Evolutionary conservation across 805 yeast genomes (phyloP), one percentile per base, ranked within the genome.

Genomic region (Torulaspora gathmanii): DNA sequence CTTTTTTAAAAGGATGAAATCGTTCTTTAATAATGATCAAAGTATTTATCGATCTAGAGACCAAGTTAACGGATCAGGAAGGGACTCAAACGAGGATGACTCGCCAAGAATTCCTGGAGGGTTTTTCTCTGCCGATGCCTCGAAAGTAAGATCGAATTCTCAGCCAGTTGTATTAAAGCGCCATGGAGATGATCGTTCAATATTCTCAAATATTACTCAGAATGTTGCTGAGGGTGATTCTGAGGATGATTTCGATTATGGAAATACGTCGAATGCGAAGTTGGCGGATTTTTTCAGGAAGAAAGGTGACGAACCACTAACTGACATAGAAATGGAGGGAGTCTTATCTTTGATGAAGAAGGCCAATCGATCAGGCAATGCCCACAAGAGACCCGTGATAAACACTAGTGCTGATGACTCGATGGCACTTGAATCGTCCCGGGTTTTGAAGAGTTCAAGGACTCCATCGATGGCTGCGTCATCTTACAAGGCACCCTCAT

Each of bases 281-380:
- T 65, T 86, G 38, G 82, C 88, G 10, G 77, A 73, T 23, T 86
- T 87, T 59, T 86, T 86, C 63, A 71, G 72, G n/a, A 70, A 68
- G 35, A 86, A 85, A 60, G 95, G 95, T n/a, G 77, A 80, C 45
- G 67, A 66, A n/a, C 88, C 91, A 4, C 69, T 87, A 49, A 71
- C 81, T 11, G 87, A 82, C 19, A 71, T 86, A 34, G 95, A 87
- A 61, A 75, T 81, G 56, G 91, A 83, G 63, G 95, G 95, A n/a
- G 91, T 86, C 0, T 60, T 82, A 49, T 77, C 89, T 5, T 64
- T 86, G 13, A 69, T 77, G 47, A 67, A 69, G 15, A 74, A 71
- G 33, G 43, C 57, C 15, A 50, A 34, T 17, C 40, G 39, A 10
- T 17, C 30, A 49, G 50, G 22, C 31, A 45, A 16, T 12, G 22